A percentile compares a stretch with the other conserved stretches of the same genome.
phyloP scores from a whole-genome alignment of 352 stramenopile species.

The Pythium sukuiense region DNA sequence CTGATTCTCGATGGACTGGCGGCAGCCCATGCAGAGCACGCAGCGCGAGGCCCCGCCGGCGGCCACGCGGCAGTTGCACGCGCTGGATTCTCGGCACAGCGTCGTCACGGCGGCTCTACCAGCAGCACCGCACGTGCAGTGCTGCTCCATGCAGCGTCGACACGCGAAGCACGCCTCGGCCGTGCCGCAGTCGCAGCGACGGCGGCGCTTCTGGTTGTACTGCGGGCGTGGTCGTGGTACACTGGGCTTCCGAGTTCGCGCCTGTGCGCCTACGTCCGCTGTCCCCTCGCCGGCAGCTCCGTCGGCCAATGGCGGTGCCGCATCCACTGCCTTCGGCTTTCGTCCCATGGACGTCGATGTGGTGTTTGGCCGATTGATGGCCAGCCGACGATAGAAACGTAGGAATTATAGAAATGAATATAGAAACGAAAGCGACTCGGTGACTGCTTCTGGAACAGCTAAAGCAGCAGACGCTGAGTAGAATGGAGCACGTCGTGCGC shows the following conservation, averaged over 20 bases:
- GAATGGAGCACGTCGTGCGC: conserved; percentile 80
- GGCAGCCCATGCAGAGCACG: conserved; percentile 57
- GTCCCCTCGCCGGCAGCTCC: neutral
- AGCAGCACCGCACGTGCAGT: conserved; percentile 52
- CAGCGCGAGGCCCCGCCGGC: conserved; percentile 37
- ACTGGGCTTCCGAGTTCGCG: neutral
- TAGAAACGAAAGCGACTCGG: conserved; percentile 17
- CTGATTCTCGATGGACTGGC: conserved; percentile 19
- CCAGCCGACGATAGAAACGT: conserved; percentile 19
- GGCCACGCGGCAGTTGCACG: conserved; percentile 52
- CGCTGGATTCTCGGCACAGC: conserved; percentile 61
- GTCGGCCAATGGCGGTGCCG: neutral
- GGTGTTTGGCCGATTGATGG: conserved; percentile 7
- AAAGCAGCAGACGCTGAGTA: neutral
- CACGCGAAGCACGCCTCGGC: conserved; percentile 55
- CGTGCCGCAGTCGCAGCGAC: conserved; percentile 45
- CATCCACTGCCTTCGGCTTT: neutral
- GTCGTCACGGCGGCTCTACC: conserved; percentile 15
- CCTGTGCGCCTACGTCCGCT: neutral
- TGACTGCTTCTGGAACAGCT: neutral
- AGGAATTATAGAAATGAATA: conserved; percentile 7
- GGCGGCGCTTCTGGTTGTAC: conserved; percentile 20
- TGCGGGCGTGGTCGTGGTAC: neutral
- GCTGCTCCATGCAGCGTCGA: conserved; percentile 53
- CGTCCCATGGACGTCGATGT: neutral